These are phyloP conservation scores for Teratosphaeria destructans DNA, from an alignment of 2,329 filamentous ascomycete genomes.

Conservation along the genomic window DNA sequence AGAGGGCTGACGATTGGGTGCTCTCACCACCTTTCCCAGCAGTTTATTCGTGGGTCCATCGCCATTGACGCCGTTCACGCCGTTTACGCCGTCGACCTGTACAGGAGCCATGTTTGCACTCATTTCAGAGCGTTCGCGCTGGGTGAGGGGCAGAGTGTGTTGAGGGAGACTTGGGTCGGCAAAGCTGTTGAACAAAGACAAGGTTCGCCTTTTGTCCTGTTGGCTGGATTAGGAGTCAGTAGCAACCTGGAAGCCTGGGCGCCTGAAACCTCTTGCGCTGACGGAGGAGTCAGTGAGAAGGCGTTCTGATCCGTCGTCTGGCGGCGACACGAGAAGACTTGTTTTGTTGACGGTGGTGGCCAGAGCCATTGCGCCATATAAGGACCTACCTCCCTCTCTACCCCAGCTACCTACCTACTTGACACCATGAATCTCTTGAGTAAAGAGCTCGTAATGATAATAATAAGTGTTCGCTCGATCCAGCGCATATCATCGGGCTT, in stretches of 20 bases:
- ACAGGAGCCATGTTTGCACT: neutral
- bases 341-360: neutral
- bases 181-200: neutral
- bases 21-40: constrained; percentile 44
- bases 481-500: neutral
- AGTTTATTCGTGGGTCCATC: constrained; percentile 42
- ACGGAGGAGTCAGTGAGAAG: neutral
- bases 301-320: neutral
- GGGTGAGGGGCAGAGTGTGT: neutral
- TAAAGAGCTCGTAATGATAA: neutral
- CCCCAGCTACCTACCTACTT: neutral
- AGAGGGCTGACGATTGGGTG: constrained; percentile 59
- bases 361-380: neutral
- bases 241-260: neutral
- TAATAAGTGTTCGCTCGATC: neutral
- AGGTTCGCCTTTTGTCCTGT: neutral
- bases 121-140: neutral
- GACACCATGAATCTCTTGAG: neutral
- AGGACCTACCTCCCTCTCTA: neutral
- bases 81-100: constrained; percentile 6
- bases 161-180: neutral
- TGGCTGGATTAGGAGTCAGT: neutral
- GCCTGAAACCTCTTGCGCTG: neutral
- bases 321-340: neutral
- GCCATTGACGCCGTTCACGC: constrained; percentile 9